These are phyloP conservation scores for Cucurbita argyrosperma DNA, from an alignment of 306 rosid species.

Conservation along the genomic window DNA sequence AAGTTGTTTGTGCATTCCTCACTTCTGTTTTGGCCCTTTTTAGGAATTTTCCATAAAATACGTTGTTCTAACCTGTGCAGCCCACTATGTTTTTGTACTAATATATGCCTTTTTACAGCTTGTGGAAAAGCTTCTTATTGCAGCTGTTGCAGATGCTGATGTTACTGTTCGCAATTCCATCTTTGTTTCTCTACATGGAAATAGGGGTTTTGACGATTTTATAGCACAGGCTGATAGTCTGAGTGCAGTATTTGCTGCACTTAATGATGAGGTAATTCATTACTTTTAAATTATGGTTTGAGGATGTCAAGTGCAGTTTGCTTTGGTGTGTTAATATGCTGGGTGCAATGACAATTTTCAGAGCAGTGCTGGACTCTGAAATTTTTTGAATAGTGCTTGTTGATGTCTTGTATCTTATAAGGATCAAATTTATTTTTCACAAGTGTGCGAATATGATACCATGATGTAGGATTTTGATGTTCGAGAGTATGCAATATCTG, in stretches of 20 bases:
- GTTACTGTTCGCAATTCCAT: conserved; percentile 87
- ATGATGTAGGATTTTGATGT: conserved; percentile 81
- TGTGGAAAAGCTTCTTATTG: conserved; percentile 90
- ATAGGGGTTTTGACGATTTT: conserved; percentile 89
- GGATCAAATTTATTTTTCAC: neutral
- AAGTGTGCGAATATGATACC: conserved; percentile 1
- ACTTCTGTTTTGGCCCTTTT: neutral
- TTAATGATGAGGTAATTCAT: conserved; percentile 70
- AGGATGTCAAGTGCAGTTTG: neutral
- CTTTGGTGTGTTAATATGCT: neutral
- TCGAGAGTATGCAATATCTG: conserved; percentile 80
- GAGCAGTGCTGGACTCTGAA: neutral
- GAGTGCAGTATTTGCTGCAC: conserved; percentile 87
- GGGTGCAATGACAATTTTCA: neutral
- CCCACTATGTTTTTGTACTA: conserved; percentile 5
- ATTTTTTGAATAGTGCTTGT: neutral
- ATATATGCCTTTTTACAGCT: conserved; percentile 41
- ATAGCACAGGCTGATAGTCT: conserved; percentile 90
- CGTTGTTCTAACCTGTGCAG: neutral
- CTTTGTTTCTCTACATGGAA: conserved; percentile 71
- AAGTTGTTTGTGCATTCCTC: neutral
- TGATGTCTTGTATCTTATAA: neutral
- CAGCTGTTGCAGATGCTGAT: conserved; percentile 97
- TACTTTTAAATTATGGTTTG: neutral
- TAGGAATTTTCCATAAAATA: neutral